These are phyloP conservation scores for Neurospora discreta DNA, from an alignment of 495 filamentous ascomycete genomes.

Conservation along the genomic window DNA sequence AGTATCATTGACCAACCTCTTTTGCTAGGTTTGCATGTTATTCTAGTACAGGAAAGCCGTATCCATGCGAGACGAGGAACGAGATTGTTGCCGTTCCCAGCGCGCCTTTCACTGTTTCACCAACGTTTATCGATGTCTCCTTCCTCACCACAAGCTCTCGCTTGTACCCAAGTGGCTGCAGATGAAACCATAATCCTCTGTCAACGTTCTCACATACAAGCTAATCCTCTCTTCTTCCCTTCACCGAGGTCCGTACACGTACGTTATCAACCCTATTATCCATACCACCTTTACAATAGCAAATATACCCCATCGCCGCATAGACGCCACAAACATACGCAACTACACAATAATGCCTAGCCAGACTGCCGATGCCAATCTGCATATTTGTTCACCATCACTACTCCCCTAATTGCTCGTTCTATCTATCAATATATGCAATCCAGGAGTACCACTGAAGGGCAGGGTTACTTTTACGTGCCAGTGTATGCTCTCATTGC, in stretches of 20 bases:
- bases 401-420: neutral
- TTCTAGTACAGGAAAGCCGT: neutral
- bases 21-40: neutral
- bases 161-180: neutral
- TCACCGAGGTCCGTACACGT: neutral
- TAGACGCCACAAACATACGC: neutral
- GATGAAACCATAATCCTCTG: neutral
- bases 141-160: neutral
- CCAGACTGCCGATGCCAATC: neutral
- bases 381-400: neutral
- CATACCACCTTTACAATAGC: neutral
- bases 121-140: neutral
- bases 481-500: neutral
- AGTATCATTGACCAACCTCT: neutral
- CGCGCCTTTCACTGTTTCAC: neutral
- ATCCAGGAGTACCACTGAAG: neutral
- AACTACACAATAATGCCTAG: neutral
- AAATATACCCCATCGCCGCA: neutral
- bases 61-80: neutral
- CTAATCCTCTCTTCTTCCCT: neutral
- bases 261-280: neutral
- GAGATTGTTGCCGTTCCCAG: neutral
- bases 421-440: neutral
- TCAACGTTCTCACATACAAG: neutral
- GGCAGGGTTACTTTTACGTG: neutral